phyloP scores from a whole-genome alignment of 768 basidiomycete genomes.

The Lactarius hengduanensis region DNA sequence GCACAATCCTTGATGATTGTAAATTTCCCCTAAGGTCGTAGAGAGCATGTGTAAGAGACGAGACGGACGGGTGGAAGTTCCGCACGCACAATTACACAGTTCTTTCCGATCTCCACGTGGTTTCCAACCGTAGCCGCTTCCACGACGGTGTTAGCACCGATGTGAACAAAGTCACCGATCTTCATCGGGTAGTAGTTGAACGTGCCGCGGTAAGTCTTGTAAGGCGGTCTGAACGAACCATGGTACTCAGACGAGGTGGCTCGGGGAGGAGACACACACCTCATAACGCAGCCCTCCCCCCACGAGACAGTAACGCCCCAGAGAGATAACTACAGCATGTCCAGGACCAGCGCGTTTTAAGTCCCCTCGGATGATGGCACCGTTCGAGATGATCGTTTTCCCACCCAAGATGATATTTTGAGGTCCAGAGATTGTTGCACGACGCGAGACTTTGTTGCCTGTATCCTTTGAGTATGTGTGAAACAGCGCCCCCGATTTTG shows the following conservation, averaged over 20 bases:
- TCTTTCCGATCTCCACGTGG: slow-evolving; percentile 92
- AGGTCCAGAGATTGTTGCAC: slow-evolving; percentile 88
- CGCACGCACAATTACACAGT: slow-evolving; percentile 90
- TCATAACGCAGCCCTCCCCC: slow-evolving; percentile 89
- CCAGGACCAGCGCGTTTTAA: slow-evolving; percentile 85
- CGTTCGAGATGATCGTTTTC: slow-evolving; percentile 91
- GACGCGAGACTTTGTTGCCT: slow-evolving; percentile 92
- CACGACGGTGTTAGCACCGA: slow-evolving; percentile 83
- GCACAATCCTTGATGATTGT: slow-evolving; percentile 96
- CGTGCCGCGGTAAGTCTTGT: slow-evolving; percentile 85
- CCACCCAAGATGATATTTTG: slow-evolving; percentile 97
- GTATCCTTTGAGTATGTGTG: slow-evolving; percentile 62
- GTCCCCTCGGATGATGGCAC: slow-evolving; percentile 92
- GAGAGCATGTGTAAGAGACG: too few relatives aligned
- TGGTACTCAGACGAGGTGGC: not conserved
- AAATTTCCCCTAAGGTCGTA: slow-evolving; percentile 76
- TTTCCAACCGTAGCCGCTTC: slow-evolving; percentile 96
- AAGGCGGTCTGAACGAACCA: slow-evolving; percentile 60
- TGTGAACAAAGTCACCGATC: slow-evolving; percentile 92
- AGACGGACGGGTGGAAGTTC: slow-evolving; percentile 13
- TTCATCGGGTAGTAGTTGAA: slow-evolving; percentile 99
- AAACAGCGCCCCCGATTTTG: not conserved
- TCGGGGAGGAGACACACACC: slow-evolving; percentile 43
- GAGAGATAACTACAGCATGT: slow-evolving; percentile 89
- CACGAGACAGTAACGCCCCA: slow-evolving; percentile 90